Evolutionary conservation across 2,329 filamentous ascomycete species (phyloP), one percentile per base, ranked within the genome.

Genomic region (Rhynchosporium secalis): DNA sequence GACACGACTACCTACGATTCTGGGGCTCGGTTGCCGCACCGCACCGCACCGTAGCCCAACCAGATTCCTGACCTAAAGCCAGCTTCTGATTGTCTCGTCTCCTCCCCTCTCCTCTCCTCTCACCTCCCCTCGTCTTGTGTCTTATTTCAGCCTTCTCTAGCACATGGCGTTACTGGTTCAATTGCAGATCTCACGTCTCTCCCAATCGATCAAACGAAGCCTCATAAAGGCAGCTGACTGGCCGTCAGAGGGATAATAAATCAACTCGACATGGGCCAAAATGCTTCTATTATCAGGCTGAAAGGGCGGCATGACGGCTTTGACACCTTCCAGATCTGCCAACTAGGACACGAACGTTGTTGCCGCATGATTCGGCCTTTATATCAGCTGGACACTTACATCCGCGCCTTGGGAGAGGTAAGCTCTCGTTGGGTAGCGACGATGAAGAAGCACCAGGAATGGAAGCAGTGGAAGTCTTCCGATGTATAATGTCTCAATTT

Each of bases 381-480:
- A n/a, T 43, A 51, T 59, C 46, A 52, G 57, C 56, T 48, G 56
- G 43, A 58, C 56, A 33, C 9, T n/a, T 54, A 36, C 51, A 54
- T 54, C 36, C 3, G 38, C n/a, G n/a, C n/a, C 8, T 36, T 10
- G 26, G 43, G 43, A 20, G 40, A 15, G 8, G 40, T 9, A 13
- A 43, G 40, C 10, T 12, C 4, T 43, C 10, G 12, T 15, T n/a
- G 13, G n/a, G 41, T n/a, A 45, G 12, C 41, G 12, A 45, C 6
- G n/a, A 45, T 6, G 41, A 45, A 15, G n/a, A 13, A 52, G 15
- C 10, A 36, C 29, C 36, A 36, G 48, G 48, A n/a, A 12, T 33
- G 29, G 15, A n/a, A 20, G 33, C 33, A 36, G 33, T 20, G 20
- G 20, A 20, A 20, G 20, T 20, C 20, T 20, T 20, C 20, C 20